Evolutionary conservation across 2,329 filamentous ascomycete genomes (phyloP).

Genomic region (Nigrospora oryzae): DNA sequence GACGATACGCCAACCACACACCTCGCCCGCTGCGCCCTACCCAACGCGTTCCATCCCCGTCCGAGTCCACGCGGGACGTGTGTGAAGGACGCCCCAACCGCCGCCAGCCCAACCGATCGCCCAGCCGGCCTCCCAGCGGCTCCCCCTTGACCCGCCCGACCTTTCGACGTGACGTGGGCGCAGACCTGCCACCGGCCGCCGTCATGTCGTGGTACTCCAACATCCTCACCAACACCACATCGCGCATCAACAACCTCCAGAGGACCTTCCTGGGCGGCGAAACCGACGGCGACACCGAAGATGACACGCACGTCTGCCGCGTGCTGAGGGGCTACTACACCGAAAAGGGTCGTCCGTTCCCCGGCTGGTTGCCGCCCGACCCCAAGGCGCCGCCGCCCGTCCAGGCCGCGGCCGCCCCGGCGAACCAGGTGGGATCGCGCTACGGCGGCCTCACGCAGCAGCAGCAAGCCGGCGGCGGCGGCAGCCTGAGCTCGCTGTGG

Average conservation of each 20-base stretch:
- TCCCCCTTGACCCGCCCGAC: too few species aligned
- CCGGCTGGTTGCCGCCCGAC: constrained; percentile 81
- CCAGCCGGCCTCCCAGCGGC: too few species aligned
- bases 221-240: constrained; percentile 56
- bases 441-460: constrained; percentile 38
- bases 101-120: neutral
- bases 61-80: too few species aligned
- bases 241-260: constrained; percentile 56
- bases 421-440: constrained; percentile 40
- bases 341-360: constrained; percentile 76
- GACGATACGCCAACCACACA: too few species aligned
- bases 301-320: constrained; percentile 91
- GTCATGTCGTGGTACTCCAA: constrained; percentile 77
- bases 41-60: too few species aligned
- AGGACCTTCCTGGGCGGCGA: constrained; percentile 62
- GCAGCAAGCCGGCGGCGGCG: constrained; percentile 19
- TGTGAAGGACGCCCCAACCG: neutral
- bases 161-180: neutral
- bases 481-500: constrained; percentile 49
- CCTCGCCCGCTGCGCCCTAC: too few species aligned
- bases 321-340: constrained; percentile 88
- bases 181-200: constrained; percentile 4
- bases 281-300: constrained; percentile 65
- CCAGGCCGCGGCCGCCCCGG: constrained; percentile 43
- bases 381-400: constrained; percentile 62